Base-by-base conservation (phyloP, 257 asterid genomes). In the Prunella vulgaris region DNA sequence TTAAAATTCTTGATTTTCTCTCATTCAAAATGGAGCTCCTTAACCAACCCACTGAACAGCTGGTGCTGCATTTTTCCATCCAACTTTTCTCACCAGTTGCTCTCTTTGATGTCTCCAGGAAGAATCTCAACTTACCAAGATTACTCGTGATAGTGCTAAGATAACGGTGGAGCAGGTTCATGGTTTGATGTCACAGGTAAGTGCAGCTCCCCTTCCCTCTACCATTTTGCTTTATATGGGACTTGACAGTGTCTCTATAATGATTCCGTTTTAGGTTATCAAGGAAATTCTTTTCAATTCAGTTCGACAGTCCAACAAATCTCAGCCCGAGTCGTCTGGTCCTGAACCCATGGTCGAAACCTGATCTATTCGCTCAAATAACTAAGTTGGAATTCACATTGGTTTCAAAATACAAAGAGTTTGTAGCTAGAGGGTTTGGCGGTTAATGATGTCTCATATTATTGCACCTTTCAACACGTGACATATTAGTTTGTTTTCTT, bases 111-210 rank as follows among this genome's bases (percentile, higher is more conserved):
- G 15, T 60, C 63, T 75, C 53, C 95, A 93, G 99, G 99, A 93
- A 75, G 99, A 90, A 74, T 93, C 99, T 71, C 96, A 83, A 76
- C 94, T 93, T 48, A 81, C 86, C 68, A 93, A 90, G 94, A 93
- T 93, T 33, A 90, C 96, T 25, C 97, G 96, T 59, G 97, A 93
- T 68, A 90, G 99, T 71, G 86, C 88, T 15, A 93, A 93, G 86
- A 93, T 93, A 72, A 89, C 99, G 8, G 99, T 87, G 33, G 99
- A 93, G 83, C 99, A 93, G 84, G 97, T 93, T 74, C 99, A 93
- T 79, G 97, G 97, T 61, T 79, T 93, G 79, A 93, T 93, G 99
- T 93, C 99, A 27, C 99, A 90, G 96, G 99, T 88, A 20, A 84
- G 60, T 73, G 78, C 70, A 53, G 40, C 53, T 27, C 13, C n/a